Evolutionary conservation across 768 basidiomycete species (phyloP).

Genomic region (Suillus tomentosus): DNA sequence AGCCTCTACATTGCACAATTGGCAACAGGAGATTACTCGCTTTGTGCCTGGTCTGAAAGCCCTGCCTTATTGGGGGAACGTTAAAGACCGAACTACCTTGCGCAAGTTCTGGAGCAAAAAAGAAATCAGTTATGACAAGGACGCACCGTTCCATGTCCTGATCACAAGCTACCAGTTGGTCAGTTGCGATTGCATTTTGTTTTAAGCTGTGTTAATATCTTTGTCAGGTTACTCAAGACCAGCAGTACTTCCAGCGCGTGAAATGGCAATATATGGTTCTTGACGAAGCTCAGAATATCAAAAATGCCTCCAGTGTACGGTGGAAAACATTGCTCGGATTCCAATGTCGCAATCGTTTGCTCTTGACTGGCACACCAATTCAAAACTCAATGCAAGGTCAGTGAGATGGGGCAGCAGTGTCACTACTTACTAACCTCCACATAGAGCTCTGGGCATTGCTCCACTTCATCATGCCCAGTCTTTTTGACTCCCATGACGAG

Average conservation of each 20-base stretch:
- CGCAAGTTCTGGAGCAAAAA: slow-evolving; percentile 99
- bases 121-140: slow-evolving; percentile 91
- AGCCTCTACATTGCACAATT: slow-evolving; percentile 96
- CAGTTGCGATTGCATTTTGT: slow-evolving; percentile 25
- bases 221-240: slow-evolving; percentile 86
- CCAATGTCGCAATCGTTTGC: slow-evolving; percentile 91
- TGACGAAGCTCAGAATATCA: slow-evolving; percentile 99
- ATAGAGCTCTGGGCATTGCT: slow-evolving; percentile 96
- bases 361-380: slow-evolving; percentile 97
- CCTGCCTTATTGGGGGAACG: slow-evolving; percentile 97
- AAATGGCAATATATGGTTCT: slow-evolving; percentile 99
- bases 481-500: slow-evolving; percentile 99
- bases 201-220: slow-evolving; percentile 12
- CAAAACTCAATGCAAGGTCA: slow-evolving; percentile 99
- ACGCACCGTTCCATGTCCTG: slow-evolving; percentile 94
- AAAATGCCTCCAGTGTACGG: slow-evolving; percentile 91
- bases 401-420: slow-evolving; percentile 17
- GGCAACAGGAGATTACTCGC: slow-evolving; percentile 97
- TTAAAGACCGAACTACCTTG: slow-evolving; percentile 91
- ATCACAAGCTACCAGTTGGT: slow-evolving; percentile 98
- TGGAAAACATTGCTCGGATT: slow-evolving; percentile 98
- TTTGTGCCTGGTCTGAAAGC: slow-evolving; percentile 95
- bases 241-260: slow-evolving; percentile 95
- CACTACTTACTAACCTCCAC: slow-evolving; percentile 14
- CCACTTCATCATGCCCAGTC: slow-evolving; percentile 99